phyloP scores from a whole-genome alignment of 768 basidiomycete genomes.

The Hypsizygus marmoreus region DNA sequence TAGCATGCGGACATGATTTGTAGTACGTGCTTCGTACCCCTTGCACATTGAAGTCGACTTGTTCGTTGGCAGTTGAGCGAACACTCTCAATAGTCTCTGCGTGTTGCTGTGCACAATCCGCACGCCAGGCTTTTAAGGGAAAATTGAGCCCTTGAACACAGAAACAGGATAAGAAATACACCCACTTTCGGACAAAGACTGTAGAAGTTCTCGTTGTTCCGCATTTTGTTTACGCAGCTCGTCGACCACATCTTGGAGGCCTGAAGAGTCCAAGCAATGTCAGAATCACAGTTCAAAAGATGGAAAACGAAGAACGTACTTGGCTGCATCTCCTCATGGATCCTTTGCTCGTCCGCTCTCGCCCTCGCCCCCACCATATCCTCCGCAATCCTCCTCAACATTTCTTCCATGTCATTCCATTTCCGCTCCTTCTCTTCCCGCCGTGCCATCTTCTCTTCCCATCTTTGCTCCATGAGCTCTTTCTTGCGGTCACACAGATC shows the following conservation, averaged over 20 bases:
- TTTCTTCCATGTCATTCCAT: conserved; percentile 57
- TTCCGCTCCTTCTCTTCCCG: conserved; percentile 60
- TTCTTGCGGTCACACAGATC: conserved; percentile 62
- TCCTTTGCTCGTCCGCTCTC: conserved; percentile 44
- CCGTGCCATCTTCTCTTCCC: conserved; percentile 60
- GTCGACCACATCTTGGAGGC: conserved; percentile 60
- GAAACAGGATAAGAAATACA: conserved; percentile 9
- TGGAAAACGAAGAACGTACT: conserved; percentile 39
- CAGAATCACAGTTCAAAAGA: not conserved
- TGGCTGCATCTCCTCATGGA: conserved; percentile 55
- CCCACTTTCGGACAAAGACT: conserved; percentile 57
- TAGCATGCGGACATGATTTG: conserved; percentile 1
- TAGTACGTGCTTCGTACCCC: conserved; percentile 49
- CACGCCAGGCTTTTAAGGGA: conserved; percentile 56
- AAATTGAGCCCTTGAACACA: conserved; percentile 3
- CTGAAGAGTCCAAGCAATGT: conserved; percentile 30
- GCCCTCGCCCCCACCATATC: conserved; percentile 58
- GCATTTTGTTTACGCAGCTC: conserved; percentile 59
- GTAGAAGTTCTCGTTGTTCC: conserved; percentile 60
- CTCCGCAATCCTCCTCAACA: conserved; percentile 59
- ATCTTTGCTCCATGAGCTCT: conserved; percentile 59
- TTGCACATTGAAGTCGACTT: conserved; percentile 84
- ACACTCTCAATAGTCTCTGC: conserved; percentile 69
- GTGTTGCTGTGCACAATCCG: conserved; percentile 65
- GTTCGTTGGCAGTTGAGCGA: conserved; percentile 69